Base-by-base conservation (phyloP, 441 rosid species). In the Erodium moschatum region DNA sequence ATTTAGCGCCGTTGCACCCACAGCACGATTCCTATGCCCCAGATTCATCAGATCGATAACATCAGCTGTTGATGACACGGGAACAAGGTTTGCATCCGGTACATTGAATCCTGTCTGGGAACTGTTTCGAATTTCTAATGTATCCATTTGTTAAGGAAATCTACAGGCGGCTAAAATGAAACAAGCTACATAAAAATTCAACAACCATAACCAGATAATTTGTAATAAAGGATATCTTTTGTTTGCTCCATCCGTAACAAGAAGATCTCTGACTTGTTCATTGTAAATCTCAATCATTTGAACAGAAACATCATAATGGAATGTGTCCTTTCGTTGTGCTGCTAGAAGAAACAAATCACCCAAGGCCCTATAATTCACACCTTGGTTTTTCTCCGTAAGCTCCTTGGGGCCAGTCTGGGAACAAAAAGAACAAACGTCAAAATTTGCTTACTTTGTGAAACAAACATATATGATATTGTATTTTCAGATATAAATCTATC, bases 311-410 rank as follows among this genome's bases (percentile, higher is more conserved):
- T 82, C 86, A 33, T 93, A 93, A 75, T 80, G 71, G 74, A 91
- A 87, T 31, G 84, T 79, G 75, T 87, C 95, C 76, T 78, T 88
- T 77, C 98, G 86, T 77, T 93, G 96, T 74, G 86, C 89, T 15
- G 93, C 90, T 64, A 93, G 82, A 74, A 82, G 79, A 79, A 93
- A 93, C 77, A 93, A 78, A 73, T 93, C 98, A 10, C 97, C 77
- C 67, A 93, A 78, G 16, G 98, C 98, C 75, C 98, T 85, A 68
- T 91, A 93, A 71, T 93, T 93, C 67, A 93, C 97, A 69, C 98
- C 98, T 75, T 82, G 82, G 69, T 64, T 88, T 79, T 82, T 85
- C 84, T 89, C 97, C 1, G 85, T 82, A 69, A 93, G 81, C 70
- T 91, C 91, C 75, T 42, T 87, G 9, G 98, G 98, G 71, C 98